Conservation (phyloP, 768 basidiomycete species). For the Pseudohyphozyma bogoriensis region DNA sequence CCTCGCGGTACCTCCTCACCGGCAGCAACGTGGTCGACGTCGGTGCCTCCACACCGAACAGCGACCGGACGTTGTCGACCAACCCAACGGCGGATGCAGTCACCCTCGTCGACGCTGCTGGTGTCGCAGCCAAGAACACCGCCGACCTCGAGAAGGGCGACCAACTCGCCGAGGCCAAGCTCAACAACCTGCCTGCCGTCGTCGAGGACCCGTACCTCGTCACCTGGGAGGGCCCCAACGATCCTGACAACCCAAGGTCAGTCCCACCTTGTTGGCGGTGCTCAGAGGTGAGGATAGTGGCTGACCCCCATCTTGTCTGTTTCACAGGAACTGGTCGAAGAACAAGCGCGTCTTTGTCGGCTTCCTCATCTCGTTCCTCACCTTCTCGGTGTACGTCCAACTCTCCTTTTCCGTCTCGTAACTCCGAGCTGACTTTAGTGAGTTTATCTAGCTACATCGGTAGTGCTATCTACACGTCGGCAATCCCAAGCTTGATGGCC, state of each 20-base stretch:
- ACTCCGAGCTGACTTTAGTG: neutral
- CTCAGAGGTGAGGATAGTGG: neutral
- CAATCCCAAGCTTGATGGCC: neutral
- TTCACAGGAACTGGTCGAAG: slow-evolving; percentile 25
- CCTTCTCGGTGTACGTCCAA: slow-evolving; percentile 18
- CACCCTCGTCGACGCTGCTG: neutral
- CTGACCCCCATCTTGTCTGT: neutral
- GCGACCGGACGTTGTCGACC: neutral
- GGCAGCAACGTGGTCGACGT: neutral
- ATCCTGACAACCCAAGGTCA: slow-evolving; percentile 28
- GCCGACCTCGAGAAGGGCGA: neutral
- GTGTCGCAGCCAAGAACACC: neutral
- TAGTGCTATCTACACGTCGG: slow-evolving; percentile 4
- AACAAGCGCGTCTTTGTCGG: slow-evolving; percentile 22
- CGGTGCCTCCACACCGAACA: neutral
- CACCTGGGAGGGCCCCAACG: slow-evolving; percentile 21
- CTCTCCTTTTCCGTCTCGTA: neutral
- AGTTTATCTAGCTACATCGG: neutral
- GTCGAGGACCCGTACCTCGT: slow-evolving; percentile 24
- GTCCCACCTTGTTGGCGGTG: neutral
- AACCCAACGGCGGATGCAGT: too few species aligned
- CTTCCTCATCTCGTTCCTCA: slow-evolving; percentile 20
- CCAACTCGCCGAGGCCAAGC: neutral
- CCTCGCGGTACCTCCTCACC: slow-evolving; percentile 9
- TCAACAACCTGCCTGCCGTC: neutral